Evolutionary conservation across 495 filamentous ascomycete species (phyloP).

Genomic region (Xylaria longipes): DNA sequence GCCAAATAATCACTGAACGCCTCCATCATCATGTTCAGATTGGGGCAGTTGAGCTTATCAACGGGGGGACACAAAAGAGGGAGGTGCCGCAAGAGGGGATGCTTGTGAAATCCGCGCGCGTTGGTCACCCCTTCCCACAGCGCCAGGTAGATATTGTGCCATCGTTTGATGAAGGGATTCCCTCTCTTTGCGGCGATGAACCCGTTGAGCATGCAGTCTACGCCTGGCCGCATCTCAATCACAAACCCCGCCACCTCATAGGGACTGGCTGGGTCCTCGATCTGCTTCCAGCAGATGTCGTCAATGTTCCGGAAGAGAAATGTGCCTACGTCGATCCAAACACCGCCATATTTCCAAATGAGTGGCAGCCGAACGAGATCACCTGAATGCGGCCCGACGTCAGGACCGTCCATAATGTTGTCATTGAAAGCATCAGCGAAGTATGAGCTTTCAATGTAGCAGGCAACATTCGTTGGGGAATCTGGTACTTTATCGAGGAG

Average conservation of each 20-base stretch:
- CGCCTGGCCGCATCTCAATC: slow-evolving; percentile 36
- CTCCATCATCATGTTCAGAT: slow-evolving; percentile 33
- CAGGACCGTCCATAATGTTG: slow-evolving; percentile 44
- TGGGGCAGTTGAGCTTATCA: slow-evolving; percentile 33
- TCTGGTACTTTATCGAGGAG: slow-evolving; percentile 35
- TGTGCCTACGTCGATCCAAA: slow-evolving; percentile 50
- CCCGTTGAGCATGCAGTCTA: slow-evolving; percentile 45
- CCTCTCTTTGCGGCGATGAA: slow-evolving; percentile 47
- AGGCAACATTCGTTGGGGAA: slow-evolving; percentile 35
- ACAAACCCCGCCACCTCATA: slow-evolving; percentile 45
- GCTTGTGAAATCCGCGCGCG: slow-evolving; percentile 39
- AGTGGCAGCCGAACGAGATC: slow-evolving; percentile 48
- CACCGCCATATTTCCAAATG: slow-evolving; percentile 45
- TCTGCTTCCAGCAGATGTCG: slow-evolving; percentile 49
- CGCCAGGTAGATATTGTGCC: slow-evolving; percentile 45
- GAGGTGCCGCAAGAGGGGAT: slow-evolving; percentile 45
- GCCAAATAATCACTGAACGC: slow-evolving; percentile 40
- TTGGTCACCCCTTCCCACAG: slow-evolving; percentile 46
- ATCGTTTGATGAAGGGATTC: slow-evolving; percentile 47
- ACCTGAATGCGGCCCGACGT: slow-evolving; percentile 41
- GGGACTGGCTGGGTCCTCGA: slow-evolving; percentile 45
- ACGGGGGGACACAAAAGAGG: slow-evolving; percentile 32
- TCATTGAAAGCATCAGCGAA: slow-evolving; percentile 46
- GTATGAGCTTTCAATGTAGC: slow-evolving; percentile 38
- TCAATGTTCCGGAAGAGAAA: slow-evolving; percentile 49